A percentile compares a stretch with the other conserved stretches of the same genome.
Conservation (phyloP, 257 asterid genomes). For the Linderniella brevidens region DNA sequence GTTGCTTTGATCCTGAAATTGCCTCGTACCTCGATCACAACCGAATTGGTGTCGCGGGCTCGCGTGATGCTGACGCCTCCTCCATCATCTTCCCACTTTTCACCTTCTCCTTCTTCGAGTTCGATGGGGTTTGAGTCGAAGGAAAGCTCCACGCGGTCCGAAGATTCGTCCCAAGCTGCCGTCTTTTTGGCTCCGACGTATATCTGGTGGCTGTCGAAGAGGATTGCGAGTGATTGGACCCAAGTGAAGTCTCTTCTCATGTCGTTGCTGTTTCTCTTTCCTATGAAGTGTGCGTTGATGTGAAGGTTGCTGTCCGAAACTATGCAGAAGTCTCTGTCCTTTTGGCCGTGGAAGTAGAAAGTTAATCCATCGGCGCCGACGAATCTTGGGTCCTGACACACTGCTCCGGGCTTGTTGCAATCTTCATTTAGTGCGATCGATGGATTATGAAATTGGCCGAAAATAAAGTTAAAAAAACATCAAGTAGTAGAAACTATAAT, state of each 20-base stretch:
- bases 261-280: constrained; percentile 37
- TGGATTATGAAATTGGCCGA: no score
- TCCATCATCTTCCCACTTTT: constrained; percentile 20
- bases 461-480: no score
- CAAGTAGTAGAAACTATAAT: neutral
- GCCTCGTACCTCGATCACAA: constrained; percentile 44
- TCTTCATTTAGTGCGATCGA: no score
- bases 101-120: constrained; percentile 31
- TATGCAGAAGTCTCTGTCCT: constrained; percentile 48
- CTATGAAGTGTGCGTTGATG: constrained; percentile 81
- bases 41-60: constrained; percentile 28
- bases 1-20: constrained; percentile 63
- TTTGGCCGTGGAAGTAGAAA: constrained; percentile 83
- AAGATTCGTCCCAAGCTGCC: constrained; percentile 34
- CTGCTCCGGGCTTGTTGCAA: constrained; percentile 74
- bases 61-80: constrained; percentile 24
- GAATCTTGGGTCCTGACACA: constrained; percentile 80
- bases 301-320: constrained; percentile 58
- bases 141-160: constrained; percentile 38
- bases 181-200: constrained; percentile 50
- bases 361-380: constrained; percentile 71
- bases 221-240: constrained; percentile 82
- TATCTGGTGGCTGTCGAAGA: constrained; percentile 39
- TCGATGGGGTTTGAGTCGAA: constrained; percentile 27
- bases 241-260: constrained; percentile 83